Evolutionary conservation across 306 rosid species (phyloP).

Genomic region (Arachis hypogaea): DNA sequence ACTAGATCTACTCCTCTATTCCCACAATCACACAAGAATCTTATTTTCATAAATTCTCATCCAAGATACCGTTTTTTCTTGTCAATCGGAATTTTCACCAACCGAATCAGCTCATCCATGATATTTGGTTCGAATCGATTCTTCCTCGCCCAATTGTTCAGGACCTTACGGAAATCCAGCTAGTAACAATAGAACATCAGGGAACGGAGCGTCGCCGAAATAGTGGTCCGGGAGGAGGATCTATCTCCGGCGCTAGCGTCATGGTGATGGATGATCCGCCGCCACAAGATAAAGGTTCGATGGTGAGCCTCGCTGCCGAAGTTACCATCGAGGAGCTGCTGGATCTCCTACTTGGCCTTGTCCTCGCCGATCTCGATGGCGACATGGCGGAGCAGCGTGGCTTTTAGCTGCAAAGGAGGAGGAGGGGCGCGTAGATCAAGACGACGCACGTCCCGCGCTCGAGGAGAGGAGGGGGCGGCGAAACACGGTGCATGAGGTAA

Average conservation of each 20-base stretch:
- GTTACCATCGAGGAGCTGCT: too few species aligned
- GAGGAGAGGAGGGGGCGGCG: constrained; percentile 51
- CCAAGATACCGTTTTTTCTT: constrained; percentile 16
- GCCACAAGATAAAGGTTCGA: too few species aligned
- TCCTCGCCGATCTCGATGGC: neutral
- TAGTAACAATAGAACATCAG: constrained; percentile 81
- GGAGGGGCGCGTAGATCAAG: constrained; percentile 36
- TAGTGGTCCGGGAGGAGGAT: constrained; percentile 30
- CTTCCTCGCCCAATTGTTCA: constrained; percentile 70
- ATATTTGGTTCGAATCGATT: constrained; percentile 62
- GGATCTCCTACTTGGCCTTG: too few species aligned
- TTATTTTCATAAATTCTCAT: too few species aligned
- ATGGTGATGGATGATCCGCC: too few species aligned
- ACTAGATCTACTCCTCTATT: constrained; percentile 68
- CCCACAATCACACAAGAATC: constrained; percentile 87
- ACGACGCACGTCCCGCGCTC: constrained; percentile 50
- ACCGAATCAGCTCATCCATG: constrained; percentile 62
- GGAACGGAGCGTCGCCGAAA: constrained; percentile 58
- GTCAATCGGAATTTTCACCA: constrained; percentile 60
- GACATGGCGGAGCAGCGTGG: constrained; percentile 61
- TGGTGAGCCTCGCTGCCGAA: too few species aligned
- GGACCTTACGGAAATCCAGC: constrained; percentile 70
- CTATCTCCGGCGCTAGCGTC: neutral
- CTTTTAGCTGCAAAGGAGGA: constrained; percentile 50
- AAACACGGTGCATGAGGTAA: constrained; percentile 21